These are phyloP conservation scores for Leishmania guyanensis DNA, from an alignment of 208 protist species.

Conservation along the genomic window DNA sequence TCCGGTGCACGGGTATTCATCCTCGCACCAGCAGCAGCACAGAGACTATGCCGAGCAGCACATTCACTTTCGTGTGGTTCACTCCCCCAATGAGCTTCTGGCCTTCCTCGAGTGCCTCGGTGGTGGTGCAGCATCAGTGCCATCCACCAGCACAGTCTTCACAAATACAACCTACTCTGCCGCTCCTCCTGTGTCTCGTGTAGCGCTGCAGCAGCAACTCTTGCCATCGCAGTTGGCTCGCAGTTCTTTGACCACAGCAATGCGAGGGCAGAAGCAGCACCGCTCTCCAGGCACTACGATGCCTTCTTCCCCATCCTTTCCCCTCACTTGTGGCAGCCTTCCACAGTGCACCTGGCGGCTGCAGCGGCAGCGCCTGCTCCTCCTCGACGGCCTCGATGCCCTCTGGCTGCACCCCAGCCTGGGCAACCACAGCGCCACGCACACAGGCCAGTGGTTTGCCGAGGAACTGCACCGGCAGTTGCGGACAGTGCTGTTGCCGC, in stretches of 20 bases:
- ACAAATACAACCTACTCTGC: not conserved
- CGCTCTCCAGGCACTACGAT: not conserved
- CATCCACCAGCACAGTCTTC: not conserved
- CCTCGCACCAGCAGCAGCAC: slow-evolving; percentile 7
- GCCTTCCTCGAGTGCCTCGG: slow-evolving; percentile 27
- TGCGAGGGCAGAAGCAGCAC: not conserved
- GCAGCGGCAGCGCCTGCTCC: slow-evolving; percentile 27
- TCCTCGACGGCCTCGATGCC: slow-evolving; percentile 23
- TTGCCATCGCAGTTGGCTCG: not conserved
- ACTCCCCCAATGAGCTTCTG: slow-evolving; percentile 43
- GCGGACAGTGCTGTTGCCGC: slow-evolving; percentile 29
- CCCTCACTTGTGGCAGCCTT: not conserved
- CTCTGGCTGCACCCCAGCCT: slow-evolving; percentile 31
- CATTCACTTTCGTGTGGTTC: slow-evolving; percentile 31
- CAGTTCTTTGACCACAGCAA: not conserved
- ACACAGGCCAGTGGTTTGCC: slow-evolving; percentile 40
- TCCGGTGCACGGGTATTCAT: not conserved
- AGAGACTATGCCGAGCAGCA: slow-evolving; percentile 29
- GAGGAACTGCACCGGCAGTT: slow-evolving; percentile 42
- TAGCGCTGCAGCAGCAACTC: not conserved
- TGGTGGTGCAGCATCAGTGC: not conserved
- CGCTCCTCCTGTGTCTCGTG: not conserved
- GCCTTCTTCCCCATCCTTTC: not conserved
- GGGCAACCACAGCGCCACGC: slow-evolving; percentile 27
- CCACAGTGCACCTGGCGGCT: slow-evolving; percentile 8